phyloP scores from a whole-genome alignment of 1,284 basidiomycete species.

The Tilletia setariae region DNA sequence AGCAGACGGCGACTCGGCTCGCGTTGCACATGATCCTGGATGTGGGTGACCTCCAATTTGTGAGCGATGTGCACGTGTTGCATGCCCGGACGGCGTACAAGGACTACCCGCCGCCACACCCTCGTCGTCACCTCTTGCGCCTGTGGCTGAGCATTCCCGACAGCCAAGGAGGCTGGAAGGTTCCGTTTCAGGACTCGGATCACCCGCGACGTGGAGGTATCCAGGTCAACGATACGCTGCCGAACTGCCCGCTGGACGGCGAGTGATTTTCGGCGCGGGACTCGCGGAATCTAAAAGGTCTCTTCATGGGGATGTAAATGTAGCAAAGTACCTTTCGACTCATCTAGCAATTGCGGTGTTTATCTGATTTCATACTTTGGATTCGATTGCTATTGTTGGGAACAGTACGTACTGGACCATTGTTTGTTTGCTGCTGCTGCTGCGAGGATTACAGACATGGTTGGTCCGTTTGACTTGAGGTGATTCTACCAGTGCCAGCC shows the following conservation, averaged over 20 bases:
- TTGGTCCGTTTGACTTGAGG: too few relatives aligned
- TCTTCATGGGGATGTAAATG: too few relatives aligned
- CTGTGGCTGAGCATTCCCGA: slow-evolving; percentile 55
- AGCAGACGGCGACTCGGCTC: slow-evolving; percentile 55
- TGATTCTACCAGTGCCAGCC: too few relatives aligned
- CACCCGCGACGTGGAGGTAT: slow-evolving; percentile 52
- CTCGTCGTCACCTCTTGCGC: slow-evolving; percentile 56
- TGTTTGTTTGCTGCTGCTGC: too few relatives aligned
- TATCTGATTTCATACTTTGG: too few relatives aligned
- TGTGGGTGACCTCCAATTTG: slow-evolving; percentile 53
- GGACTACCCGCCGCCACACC: slow-evolving; percentile 41
- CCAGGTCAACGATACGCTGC: slow-evolving; percentile 51
- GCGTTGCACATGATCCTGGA: slow-evolving; percentile 57
- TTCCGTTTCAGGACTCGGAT: slow-evolving; percentile 54
- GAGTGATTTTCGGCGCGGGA: slow-evolving; percentile 37
- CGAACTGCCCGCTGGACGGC: slow-evolving; percentile 56
- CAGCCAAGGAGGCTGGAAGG: slow-evolving; percentile 55
- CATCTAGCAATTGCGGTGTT: too few relatives aligned
- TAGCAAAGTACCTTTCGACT: too few relatives aligned
- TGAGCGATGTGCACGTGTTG: slow-evolving; percentile 52
- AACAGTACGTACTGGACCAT: too few relatives aligned
- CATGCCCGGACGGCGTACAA: slow-evolving; percentile 57
- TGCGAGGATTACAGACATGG: too few relatives aligned
- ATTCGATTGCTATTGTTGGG: too few relatives aligned
- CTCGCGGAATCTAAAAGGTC: too few relatives aligned